These are phyloP conservation scores for Fragilariopsis cylindrus DNA, from an alignment of 108 stramenopile species.

Conservation along the genomic window DNA sequence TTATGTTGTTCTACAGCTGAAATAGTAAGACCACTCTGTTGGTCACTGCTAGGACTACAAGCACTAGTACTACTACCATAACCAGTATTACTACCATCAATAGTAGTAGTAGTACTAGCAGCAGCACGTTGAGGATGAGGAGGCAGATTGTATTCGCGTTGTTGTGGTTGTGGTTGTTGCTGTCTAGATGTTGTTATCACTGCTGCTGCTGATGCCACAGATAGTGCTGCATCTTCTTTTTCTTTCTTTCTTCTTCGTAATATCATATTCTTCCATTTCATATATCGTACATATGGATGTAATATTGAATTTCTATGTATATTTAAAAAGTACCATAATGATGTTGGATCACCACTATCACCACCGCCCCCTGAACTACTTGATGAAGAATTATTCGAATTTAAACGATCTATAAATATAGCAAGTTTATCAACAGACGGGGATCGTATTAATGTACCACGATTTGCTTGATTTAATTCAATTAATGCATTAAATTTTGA, in stretches of 20 bases:
- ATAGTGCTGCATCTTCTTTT: background rate
- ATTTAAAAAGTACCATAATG: constrained; percentile 38
- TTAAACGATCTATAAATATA: constrained; percentile 22
- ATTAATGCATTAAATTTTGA: constrained; percentile 39
- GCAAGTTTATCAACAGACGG: constrained; percentile 29
- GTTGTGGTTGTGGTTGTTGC: background rate
- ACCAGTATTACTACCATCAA: no score
- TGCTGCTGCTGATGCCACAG: background rate
- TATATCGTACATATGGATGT: constrained; percentile 25
- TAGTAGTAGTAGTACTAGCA: no score
- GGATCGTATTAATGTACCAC: constrained; percentile 33
- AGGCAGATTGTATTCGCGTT: no score
- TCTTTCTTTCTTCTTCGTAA: background rate
- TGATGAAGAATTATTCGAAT: background rate
- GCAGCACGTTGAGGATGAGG: no score
- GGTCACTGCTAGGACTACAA: no score
- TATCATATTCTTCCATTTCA: constrained; percentile 24
- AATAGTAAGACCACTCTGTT: no score
- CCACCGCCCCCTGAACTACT: no score
- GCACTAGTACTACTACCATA: no score
- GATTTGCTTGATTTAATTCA: constrained; percentile 44
- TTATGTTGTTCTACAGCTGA: no score
- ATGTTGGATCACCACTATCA: constrained; percentile 28
- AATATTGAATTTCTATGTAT: constrained; percentile 38
- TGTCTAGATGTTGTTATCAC: background rate